Conservation (phyloP, 2,329 filamentous ascomycete species). For the Periconia sp. region DNA sequence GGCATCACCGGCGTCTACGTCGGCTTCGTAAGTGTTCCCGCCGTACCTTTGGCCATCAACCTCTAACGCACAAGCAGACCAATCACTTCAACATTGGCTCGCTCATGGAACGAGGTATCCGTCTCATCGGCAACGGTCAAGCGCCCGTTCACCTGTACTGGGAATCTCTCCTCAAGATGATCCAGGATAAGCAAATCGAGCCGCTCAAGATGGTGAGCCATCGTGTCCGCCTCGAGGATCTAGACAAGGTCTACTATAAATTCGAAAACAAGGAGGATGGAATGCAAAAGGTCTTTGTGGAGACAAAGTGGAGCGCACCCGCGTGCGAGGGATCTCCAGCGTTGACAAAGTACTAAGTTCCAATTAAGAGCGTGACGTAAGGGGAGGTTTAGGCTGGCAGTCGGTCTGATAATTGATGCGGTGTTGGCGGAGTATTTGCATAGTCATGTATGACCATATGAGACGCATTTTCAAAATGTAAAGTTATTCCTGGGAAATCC, state of each 20-base stretch:
- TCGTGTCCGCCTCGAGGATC: slow-evolving; percentile 63
- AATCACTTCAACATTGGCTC: slow-evolving; percentile 86
- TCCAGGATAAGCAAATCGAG: slow-evolving; percentile 72
- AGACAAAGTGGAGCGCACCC: slow-evolving; percentile 64
- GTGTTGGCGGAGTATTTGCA: too few relatives aligned
- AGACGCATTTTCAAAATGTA: too few relatives aligned
- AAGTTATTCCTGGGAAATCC: too few relatives aligned
- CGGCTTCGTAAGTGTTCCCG: slow-evolving; percentile 57
- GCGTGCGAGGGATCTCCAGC: slow-evolving; percentile 57
- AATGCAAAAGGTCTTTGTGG: slow-evolving; percentile 81
- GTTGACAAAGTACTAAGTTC: slow-evolving; percentile 55
- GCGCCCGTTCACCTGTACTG: slow-evolving; percentile 84
- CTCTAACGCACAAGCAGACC: slow-evolving; percentile 55
- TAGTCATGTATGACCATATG: too few relatives aligned
- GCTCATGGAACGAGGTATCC: slow-evolving; percentile 85
- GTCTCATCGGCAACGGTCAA: slow-evolving; percentile 73
- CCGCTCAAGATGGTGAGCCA: slow-evolving; percentile 83
- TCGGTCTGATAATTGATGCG: too few relatives aligned
- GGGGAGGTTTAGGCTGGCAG: too few relatives aligned
- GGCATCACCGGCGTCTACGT: slow-evolving; percentile 78
- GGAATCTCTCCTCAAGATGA: slow-evolving; percentile 73
- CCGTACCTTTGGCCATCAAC: not conserved
- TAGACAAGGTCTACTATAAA: slow-evolving; percentile 60
- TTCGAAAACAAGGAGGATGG: slow-evolving; percentile 74
- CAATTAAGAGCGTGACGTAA: too few relatives aligned